phyloP scores from a whole-genome alignment of 140 eudicot species.

The Oenanthe javanica region DNA sequence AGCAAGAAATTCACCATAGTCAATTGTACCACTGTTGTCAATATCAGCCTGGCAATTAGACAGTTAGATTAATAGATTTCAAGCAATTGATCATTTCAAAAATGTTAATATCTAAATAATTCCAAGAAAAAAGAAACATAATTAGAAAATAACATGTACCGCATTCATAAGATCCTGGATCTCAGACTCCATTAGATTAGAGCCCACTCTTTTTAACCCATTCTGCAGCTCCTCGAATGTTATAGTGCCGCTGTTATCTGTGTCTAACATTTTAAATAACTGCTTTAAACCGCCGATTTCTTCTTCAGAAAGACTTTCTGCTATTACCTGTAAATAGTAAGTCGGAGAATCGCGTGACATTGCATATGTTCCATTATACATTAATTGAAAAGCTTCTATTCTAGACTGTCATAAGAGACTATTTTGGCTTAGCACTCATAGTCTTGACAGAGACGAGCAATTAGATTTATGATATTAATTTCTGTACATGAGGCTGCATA shows the following conservation, averaged over 20 bases:
- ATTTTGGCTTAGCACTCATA: not conserved
- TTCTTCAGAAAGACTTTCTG: slow-evolving; percentile 95
- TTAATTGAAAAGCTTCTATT: not conserved
- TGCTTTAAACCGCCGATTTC: slow-evolving; percentile 92
- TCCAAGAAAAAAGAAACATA: not conserved
- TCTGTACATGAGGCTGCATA: not conserved
- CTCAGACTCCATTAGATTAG: slow-evolving; percentile 78
- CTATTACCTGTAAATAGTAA: slow-evolving; percentile 58
- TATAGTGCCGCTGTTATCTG: slow-evolving; percentile 89
- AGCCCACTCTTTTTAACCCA: slow-evolving; percentile 76
- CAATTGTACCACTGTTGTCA: slow-evolving; percentile 82
- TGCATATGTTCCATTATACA: not conserved
- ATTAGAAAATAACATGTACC: slow-evolving; percentile 26
- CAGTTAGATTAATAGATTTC: not conserved
- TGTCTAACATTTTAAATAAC: slow-evolving; percentile 77
- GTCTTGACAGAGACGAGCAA: not conserved
- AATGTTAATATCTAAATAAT: not conserved
- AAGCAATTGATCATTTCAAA: not conserved
- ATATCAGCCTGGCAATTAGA: slow-evolving; percentile 61
- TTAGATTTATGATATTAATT: no score
- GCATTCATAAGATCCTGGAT: slow-evolving; percentile 80
- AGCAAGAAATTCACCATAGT: slow-evolving; percentile 90
- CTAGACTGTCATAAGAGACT: not conserved
- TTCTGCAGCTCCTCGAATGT: slow-evolving; percentile 80
- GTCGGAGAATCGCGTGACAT: not conserved